Base-by-base conservation (phyloP, 129 eudicot genomes). In the Logfia minima region DNA sequence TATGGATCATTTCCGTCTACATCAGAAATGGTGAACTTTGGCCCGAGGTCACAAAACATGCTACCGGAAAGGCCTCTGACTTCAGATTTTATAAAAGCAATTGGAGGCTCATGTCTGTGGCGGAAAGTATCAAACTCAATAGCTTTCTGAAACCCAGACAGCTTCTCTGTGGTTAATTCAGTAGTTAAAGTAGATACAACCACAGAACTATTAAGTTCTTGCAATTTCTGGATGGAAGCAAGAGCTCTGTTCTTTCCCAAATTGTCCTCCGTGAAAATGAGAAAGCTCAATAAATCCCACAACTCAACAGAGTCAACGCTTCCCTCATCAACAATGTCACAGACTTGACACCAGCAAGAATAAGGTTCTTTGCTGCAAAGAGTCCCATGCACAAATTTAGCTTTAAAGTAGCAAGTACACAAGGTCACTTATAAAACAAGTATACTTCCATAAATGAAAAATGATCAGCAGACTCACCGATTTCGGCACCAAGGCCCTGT, bases 291-390 rank as follows among this genome's bases (percentile, higher is more conserved):
- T 73, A 93, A 82, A 81, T 93, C 98, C 98, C 98, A 90, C 76
- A 93, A 63, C 86, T 93, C 95, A 34, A 93, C 97, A 8, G 6
- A 26, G 28, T 26, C 28, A 26, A 26, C 2, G 29, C 29, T 67
- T 53, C 88, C 97, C 76, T 64, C 90, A 72, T 93, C 98, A 84
- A 96, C 84, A 92, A 79, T 37, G 98, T 88, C 69, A 92, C 96
- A 66, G 98, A 92, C 85, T 86, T 92, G 70, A 93, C 95, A n/a
- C 98, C 98, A 81, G 98, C 98, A 67, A 93, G 97, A 78, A 90
- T 81, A 77, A 93, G 96, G 80, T 93, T 90, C 78, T 93, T 93
- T 1, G 96, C 98, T 90, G 95, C 77, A 85, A 79, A 81, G 29
- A 26, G 29, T 26, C 29, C 29, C 29, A 26, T 26, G 29, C 29